Evolutionary conservation across 2,329 filamentous ascomycete genomes (phyloP), one percentile per base, ranked within the genome.

Genomic region (Fusarium nurragi): DNA sequence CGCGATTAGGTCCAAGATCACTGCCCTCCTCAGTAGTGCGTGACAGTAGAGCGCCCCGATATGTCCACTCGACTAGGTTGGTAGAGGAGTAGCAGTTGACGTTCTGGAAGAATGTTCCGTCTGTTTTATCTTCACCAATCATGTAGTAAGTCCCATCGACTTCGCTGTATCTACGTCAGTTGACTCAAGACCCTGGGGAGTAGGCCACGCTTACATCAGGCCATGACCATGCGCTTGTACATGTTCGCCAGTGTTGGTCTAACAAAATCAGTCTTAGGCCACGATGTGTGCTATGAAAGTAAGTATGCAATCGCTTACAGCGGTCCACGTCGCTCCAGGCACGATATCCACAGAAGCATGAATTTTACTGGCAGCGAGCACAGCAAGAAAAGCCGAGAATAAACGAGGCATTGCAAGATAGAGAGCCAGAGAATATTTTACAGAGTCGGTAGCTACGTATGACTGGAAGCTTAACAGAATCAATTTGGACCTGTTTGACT

Each of bases 41-140:
- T 0, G 84, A 84, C 3, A 91, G 77, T 0, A 90, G 77, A 0
- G 86, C 83, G 13, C 85, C 84, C 30, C 83, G 84, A 55, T 85
- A 87, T 0, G 78, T 84, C 89, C 89, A 91, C 64, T 88, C 81
- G 1, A 89, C 83, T 0, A 91, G 80, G 73, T 91, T 77, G 13
- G 78, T 79, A 14, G 85, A 88, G 0, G 84, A 86, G 74, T 90
- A 91, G 76, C 88, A 91, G 73, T 90, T 90, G 66, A 91, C 79
- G 48, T 87, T 87, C 57, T 86, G 83, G 73, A 90, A 91, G 0
- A 79, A 75, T 1, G 79, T 82, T 22, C 88, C 87, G n/a, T 84
- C 77, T 2, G 85, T 84, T 73, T 91, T 90, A 76, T 91, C 88
- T 73, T 91, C 89, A 16, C 89, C 89, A 30, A 90, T 84, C 77